Percentiles rank a stretch among this genome's conserved stretches.
phyloP scores from a whole-genome alignment of 352 stramenopile genomes.

The Globisporangium carolinianum region DNA sequence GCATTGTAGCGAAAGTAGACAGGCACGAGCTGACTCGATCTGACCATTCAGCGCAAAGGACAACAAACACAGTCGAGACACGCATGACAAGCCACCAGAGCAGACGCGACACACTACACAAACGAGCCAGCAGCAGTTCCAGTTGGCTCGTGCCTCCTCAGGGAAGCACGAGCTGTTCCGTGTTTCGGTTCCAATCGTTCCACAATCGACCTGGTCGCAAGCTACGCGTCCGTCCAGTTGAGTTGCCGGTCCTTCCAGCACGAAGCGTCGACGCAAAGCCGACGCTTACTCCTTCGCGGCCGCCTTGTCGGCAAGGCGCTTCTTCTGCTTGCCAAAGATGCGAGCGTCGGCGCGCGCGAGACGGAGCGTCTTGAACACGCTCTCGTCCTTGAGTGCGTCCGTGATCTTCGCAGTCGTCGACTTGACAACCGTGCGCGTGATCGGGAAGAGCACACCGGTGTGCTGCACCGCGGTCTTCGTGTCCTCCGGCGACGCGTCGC shows the following conservation, averaged over 20 bases:
- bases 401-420: conserved; percentile 77
- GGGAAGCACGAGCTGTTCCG: neutral
- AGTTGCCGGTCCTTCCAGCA: too few relatives aligned
- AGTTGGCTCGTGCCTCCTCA: conserved; percentile 1
- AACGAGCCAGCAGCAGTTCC: neutral
- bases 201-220: conserved; percentile 37
- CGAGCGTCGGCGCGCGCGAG: conserved; percentile 80
- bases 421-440: conserved; percentile 70
- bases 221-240: too few relatives aligned
- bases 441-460: conserved; percentile 69
- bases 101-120: too few relatives aligned
- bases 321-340: conserved; percentile 86
- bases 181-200: conserved; percentile 44
- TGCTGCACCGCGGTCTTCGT: conserved; percentile 91
- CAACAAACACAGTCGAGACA: neutral
- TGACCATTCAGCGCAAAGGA: neutral
- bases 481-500: conserved; percentile 88
- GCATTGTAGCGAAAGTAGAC: too few relatives aligned
- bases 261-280: neutral
- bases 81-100: too few relatives aligned
- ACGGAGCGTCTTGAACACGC: conserved; percentile 78
- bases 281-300: conserved; percentile 71
- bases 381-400: conserved; percentile 82
- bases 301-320: conserved; percentile 86
- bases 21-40: too few relatives aligned